Evolutionary conservation across 2,329 filamentous ascomycete genomes (phyloP).

Genomic region (Sporothrix brasiliensis): DNA sequence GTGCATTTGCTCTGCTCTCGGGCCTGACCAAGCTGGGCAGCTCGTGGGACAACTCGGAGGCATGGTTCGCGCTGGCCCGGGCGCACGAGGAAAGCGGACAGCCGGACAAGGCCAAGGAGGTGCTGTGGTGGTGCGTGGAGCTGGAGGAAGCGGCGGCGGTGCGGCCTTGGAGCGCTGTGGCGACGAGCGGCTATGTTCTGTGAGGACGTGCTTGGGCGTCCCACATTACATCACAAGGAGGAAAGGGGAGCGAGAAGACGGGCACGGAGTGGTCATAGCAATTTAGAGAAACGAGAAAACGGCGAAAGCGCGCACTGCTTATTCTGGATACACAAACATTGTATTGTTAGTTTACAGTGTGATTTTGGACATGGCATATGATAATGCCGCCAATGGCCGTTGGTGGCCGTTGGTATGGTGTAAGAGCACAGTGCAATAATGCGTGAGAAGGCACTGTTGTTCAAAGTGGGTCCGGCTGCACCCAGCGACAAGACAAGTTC

Average conservation of each 20-base stretch:
- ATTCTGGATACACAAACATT: conserved; percentile 9
- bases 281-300: not conserved
- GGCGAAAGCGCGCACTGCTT: conserved; percentile 12
- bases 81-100: conserved; percentile 88
- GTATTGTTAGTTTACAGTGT: not conserved
- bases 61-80: conserved; percentile 85
- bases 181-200: conserved; percentile 67
- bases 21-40: conserved; percentile 80
- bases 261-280: not conserved
- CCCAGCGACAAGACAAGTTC: conserved; percentile 14
- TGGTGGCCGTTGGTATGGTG: conserved; percentile 8
- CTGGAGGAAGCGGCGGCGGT: conserved; percentile 83
- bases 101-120: conserved; percentile 83
- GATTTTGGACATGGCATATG: no score
- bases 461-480: conserved; percentile 3
- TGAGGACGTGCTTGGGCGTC: conserved; percentile 39
- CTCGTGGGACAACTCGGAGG: conserved; percentile 90
- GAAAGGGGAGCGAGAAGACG: not conserved
- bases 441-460: not conserved
- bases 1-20: conserved; percentile 81
- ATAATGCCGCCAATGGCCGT: conserved; percentile 1
- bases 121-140: conserved; percentile 97
- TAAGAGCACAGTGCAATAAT: not conserved
- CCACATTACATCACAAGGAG: not conserved
- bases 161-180: conserved; percentile 74